Base-by-base conservation (phyloP, 1,284 basidiomycete species). In the Ustilago sp. region DNA sequence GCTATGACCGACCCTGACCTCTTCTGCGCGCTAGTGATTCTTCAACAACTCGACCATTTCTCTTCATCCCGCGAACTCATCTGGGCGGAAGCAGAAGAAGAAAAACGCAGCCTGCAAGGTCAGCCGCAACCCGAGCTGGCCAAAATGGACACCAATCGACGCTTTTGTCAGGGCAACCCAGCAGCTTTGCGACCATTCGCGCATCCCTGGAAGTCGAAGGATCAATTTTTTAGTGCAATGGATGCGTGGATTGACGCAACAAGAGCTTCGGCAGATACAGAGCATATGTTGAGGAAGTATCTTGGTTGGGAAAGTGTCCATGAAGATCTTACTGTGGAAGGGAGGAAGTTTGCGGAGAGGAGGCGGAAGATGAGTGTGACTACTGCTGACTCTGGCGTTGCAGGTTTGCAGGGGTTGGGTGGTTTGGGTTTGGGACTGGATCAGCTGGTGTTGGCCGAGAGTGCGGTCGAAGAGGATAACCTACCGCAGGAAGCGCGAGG, bases 61-160 rank as follows among this genome's bases (percentile, higher is more conserved):
- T 66, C 58, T 13, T 70, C 74, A 15, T 59, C 47, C 17, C 68
- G 78, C 17, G 74, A 74, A 34, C 57, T 80, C 15, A 28, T 82
- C n/a, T 83, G 81, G 81, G 56, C 67, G n/a, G 81, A 82, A 45
- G 67, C 77, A 8, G 79, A 82, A 39, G 74, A 66, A 15, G 80
- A 82, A 54, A 81, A 80, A 58, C 51, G 68, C 45, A 57, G 63
- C 19, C 19, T 73, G 12, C 66, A 66, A n/a, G 64, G 59, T 4
- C 23, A 23, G 6, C 36, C 68, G 15, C 70, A 66, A 31, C 41
- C 56, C 5, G 61, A 64, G 32, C 15, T 70, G 39, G 4, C 48
- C 15, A 38, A 31, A 7, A 60, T 65, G 59, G 77, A 77, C 38
- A 54, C 38, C 35, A 57, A 4, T 12, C 58, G 70, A 38, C 48